Conservation (phyloP, 257 asterid genomes). For the Fraxinus cuspidata region DNA sequence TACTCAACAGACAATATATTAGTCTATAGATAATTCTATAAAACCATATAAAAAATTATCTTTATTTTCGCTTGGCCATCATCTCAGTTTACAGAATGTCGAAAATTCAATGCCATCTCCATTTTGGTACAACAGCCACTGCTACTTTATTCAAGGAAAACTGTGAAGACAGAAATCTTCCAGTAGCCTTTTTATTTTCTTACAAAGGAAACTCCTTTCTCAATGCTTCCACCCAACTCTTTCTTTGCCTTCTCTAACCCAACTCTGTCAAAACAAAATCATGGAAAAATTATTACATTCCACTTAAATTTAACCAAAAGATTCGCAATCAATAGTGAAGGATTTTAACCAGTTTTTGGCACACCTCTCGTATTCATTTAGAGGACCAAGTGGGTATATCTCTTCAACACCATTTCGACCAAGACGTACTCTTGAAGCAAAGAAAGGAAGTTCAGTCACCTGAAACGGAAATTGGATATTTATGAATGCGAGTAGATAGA, state of each 20-base stretch:
- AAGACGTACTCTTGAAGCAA: conserved; percentile 79
- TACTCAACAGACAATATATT: too few relatives aligned
- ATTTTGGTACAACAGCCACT: not conserved
- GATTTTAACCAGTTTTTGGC: not conserved
- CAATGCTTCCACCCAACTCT: conserved; percentile 82
- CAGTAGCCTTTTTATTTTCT: conserved; percentile 48
- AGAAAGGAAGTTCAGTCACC: conserved; percentile 98
- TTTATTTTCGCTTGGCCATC: not conserved
- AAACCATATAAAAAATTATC: not conserved
- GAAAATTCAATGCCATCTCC: not conserved
- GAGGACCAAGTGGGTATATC: conserved; percentile 80
- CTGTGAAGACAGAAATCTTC: not conserved
- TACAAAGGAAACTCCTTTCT: conserved; percentile 70
- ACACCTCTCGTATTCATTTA: conserved; percentile 85
- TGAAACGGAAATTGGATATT: conserved; percentile 27
- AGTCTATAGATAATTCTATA: not conserved
- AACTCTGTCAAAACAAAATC: conserved; percentile 46
- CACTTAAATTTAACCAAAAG: not conserved
- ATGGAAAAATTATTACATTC: not conserved
- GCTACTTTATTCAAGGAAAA: not conserved
- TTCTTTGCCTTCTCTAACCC: conserved; percentile 91
- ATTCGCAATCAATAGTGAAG: not conserved
- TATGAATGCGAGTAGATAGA: not conserved
- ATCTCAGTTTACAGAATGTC: not conserved
- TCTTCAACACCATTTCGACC: conserved; percentile 91